phyloP scores from a whole-genome alignment of 768 basidiomycete genomes.

The Zangia roseola region DNA sequence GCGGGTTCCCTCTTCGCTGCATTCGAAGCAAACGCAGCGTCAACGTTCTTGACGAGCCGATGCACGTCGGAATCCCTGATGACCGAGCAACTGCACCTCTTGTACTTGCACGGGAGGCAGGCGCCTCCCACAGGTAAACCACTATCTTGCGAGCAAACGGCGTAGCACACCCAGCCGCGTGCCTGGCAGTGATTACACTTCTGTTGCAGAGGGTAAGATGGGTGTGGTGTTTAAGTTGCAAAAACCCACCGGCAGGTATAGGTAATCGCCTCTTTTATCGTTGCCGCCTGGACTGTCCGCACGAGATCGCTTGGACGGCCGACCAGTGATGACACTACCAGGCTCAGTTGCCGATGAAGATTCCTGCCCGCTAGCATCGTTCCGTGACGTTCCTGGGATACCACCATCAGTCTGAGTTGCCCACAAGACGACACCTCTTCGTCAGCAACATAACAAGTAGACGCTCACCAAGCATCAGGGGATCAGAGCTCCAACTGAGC shows the following conservation, averaged over 20 bases:
- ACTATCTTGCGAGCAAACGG: background rate
- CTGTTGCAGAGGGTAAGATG: background rate
- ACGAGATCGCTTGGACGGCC: background rate
- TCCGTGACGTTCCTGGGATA: background rate
- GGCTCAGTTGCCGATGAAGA: background rate
- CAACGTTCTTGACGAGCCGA: background rate
- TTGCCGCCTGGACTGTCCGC: background rate
- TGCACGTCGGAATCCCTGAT: background rate
- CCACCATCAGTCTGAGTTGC: too few relatives aligned
- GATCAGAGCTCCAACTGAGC: too few relatives aligned
- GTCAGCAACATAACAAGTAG: too few relatives aligned
- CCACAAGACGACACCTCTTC: too few relatives aligned
- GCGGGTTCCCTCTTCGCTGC: too few relatives aligned
- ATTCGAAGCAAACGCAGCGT: too few relatives aligned
- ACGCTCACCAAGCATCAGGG: too few relatives aligned
- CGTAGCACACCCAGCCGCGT: background rate
- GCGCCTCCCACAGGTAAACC: background rate
- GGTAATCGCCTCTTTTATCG: background rate
- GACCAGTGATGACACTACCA: too few relatives aligned
- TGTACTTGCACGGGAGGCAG: background rate
- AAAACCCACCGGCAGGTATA: constrained; percentile 6
- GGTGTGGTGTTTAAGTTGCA: too few relatives aligned
- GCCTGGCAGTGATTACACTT: background rate
- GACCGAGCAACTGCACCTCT: constrained; percentile 2
- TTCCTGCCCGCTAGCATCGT: background rate